Evolutionary conservation across 257 asterid species (phyloP).

Genomic region (Vinca minor): DNA sequence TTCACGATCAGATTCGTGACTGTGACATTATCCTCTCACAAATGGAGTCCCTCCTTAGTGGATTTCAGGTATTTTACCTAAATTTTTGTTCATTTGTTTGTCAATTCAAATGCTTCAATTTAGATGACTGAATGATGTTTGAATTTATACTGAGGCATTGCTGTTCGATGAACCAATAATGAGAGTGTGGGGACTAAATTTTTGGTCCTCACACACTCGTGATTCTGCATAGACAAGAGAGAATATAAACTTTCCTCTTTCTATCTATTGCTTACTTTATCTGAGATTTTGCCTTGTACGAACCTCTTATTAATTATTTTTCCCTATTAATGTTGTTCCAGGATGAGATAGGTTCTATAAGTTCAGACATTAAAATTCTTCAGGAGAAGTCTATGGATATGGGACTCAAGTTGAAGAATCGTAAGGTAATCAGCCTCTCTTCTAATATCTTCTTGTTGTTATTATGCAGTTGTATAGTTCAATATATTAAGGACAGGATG

Average conservation of each 20-base stretch:
- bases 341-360: conserved; percentile 96
- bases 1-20: conserved; percentile 93
- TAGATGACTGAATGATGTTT: too few relatives aligned
- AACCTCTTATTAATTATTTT: neutral
- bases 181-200: too few relatives aligned
- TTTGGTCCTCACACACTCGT: too few relatives aligned
- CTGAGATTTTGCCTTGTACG: neutral
- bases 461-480: neutral
- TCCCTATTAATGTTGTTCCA: conserved; percentile 22
- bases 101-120: neutral
- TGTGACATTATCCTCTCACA: conserved; percentile 87
- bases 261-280: neutral
- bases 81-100: neutral
- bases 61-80: conserved; percentile 70
- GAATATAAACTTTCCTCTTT: neutral
- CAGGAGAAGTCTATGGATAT: conserved; percentile 98
- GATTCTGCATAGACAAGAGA: neutral
- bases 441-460: neutral
- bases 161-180: too few relatives aligned
- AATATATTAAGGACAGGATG: neutral
- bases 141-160: neutral
- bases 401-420: conserved; percentile 97
- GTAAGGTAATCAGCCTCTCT: conserved; percentile 53
- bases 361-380: conserved; percentile 91
- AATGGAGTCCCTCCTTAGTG: conserved; percentile 92